These are phyloP conservation scores for Melampsora americana DNA, from an alignment of 1,284 basidiomycete genomes.

Conservation along the genomic window DNA sequence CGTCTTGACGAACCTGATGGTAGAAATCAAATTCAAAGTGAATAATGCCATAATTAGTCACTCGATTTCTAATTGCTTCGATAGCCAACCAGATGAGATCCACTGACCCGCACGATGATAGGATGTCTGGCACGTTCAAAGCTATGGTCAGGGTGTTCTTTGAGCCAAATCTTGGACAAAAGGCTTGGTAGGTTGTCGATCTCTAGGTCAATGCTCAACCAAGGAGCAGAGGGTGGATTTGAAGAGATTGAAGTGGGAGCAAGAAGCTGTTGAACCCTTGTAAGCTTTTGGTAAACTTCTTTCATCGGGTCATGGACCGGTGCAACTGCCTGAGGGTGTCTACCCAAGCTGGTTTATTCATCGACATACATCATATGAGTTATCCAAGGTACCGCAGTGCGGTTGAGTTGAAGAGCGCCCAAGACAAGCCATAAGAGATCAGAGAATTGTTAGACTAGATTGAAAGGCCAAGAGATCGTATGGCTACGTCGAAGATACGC, in stretches of 20 bases:
- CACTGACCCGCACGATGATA: constrained; percentile 18
- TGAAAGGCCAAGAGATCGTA: too few relatives aligned
- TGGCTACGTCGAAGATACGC: too few relatives aligned
- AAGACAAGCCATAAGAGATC: too few relatives aligned
- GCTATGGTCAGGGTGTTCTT: constrained; percentile 32
- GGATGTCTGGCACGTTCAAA: constrained; percentile 37
- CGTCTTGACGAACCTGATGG: too few relatives aligned
- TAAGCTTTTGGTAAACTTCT: constrained; percentile 10
- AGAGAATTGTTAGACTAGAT: too few relatives aligned
- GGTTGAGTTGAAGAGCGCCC: too few relatives aligned
- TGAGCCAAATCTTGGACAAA: constrained; percentile 42
- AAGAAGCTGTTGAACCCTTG: background rate
- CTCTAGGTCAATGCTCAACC: constrained; percentile 34
- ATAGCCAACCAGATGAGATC: constrained; percentile 8
- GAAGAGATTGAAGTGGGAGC: background rate
- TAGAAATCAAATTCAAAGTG: constrained; percentile 7
- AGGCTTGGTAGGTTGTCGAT: constrained; percentile 35
- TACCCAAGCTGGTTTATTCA: too few relatives aligned
- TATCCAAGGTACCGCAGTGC: too few relatives aligned
- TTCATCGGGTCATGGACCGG: background rate
- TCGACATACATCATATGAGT: too few relatives aligned
- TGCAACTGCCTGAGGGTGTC: too few relatives aligned
- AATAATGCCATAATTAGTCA: constrained; percentile 15
- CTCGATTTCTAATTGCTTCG: constrained; percentile 9
- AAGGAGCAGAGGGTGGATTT: constrained; percentile 2